Evolutionary conservation across 2,329 filamentous ascomycete genomes (phyloP).

Genomic region (Chaetomiaceae sp.): DNA sequence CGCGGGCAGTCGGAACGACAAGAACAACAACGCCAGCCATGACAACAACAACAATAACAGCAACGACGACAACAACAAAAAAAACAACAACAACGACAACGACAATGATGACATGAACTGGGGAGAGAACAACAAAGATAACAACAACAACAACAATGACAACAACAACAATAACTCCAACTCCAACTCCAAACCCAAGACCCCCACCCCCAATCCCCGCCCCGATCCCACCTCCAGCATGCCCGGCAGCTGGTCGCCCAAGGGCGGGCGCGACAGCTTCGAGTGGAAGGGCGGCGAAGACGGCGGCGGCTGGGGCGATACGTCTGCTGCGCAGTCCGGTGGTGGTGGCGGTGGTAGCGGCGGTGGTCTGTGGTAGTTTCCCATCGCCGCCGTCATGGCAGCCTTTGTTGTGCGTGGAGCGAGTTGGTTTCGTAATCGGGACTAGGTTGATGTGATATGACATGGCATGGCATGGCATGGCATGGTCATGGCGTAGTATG

Average conservation of each 20-base stretch:
- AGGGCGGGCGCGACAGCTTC: neutral
- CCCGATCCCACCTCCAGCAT: conserved; percentile 3
- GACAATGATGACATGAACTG: neutral
- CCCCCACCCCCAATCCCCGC: neutral
- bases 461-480: neutral
- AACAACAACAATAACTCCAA: neutral
- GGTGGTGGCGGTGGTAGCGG: neutral
- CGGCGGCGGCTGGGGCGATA: neutral
- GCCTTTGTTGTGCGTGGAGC: too few species aligned
- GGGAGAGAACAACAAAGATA: neutral
- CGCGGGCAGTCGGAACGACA: neutral
- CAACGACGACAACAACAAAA: neutral
- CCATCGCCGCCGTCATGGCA: too few species aligned
- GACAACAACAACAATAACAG: neutral
- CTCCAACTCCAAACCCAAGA: neutral
- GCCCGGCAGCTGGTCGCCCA: conserved; percentile 10
- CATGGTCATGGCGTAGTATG: too few species aligned
- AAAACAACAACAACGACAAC: neutral
- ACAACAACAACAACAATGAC: neutral
- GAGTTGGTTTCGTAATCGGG: too few species aligned
- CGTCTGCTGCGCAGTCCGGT: neutral
- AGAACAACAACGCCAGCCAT: neutral
- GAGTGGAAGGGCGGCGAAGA: neutral
- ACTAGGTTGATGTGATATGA: neutral
- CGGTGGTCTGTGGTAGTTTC: too few species aligned